Conservation (phyloP, 768 basidiomycete genomes). For the Lactarius indigo region DNA sequence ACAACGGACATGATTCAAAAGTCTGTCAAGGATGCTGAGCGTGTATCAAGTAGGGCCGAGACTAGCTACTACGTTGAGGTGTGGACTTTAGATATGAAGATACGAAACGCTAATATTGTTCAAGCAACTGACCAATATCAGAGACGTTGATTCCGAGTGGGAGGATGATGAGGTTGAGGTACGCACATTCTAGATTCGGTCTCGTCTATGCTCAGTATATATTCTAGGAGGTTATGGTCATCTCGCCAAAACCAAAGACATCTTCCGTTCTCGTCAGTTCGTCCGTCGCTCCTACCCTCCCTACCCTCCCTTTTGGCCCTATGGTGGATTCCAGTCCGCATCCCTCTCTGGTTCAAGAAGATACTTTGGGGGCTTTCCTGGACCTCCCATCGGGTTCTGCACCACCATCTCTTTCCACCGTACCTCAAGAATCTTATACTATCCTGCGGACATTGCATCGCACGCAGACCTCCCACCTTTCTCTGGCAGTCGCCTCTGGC, state of each 20-base stretch:
- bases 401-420: neutral
- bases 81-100: neutral
- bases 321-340: neutral
- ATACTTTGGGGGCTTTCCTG: neutral
- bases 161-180: conserved; percentile 27
- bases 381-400: neutral
- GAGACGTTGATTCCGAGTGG: conserved; percentile 27
- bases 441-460: conserved; percentile 23
- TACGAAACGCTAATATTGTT: neutral
- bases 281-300: neutral
- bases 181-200: neutral
- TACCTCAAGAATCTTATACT: conserved; percentile 20
- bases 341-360: neutral
- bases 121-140: conserved; percentile 25
- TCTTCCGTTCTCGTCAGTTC: conserved; percentile 1
- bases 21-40: conserved; percentile 6
- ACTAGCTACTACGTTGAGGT: conserved; percentile 27
- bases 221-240: conserved; percentile 26
- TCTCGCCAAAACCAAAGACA: conserved; percentile 20
- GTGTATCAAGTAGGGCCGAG: conserved; percentile 18
- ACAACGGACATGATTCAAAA: conserved; percentile 4
- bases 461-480: conserved; percentile 18
- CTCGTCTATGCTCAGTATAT: neutral
- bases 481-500: conserved; percentile 20
- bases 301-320: conserved; percentile 11